Evolutionary conservation across 352 stramenopile genomes (phyloP).

Genomic region (Aphanomyces astaci): DNA sequence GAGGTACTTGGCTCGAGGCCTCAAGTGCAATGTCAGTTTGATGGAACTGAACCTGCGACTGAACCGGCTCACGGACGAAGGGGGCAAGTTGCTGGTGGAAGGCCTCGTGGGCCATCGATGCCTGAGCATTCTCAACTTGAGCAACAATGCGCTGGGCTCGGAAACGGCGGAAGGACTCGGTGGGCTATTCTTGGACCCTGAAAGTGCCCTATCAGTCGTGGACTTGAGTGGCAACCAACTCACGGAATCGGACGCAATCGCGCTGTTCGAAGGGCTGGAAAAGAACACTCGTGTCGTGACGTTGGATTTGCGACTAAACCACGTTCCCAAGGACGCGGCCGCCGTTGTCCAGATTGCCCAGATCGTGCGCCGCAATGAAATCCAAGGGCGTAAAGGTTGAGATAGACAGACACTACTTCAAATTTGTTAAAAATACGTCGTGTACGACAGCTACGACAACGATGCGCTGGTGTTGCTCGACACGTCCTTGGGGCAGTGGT

Average conservation of each 20-base stretch:
- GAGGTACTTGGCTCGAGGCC: slow-evolving; percentile 82
- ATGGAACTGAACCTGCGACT: slow-evolving; percentile 85
- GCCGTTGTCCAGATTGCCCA: slow-evolving; percentile 59
- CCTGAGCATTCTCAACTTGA: slow-evolving; percentile 76
- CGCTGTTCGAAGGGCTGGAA: slow-evolving; percentile 50
- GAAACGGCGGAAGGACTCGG: slow-evolving; percentile 62
- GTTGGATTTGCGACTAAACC: slow-evolving; percentile 74
- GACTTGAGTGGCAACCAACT: slow-evolving; percentile 81
- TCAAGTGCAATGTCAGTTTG: slow-evolving; percentile 85
- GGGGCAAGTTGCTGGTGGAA: slow-evolving; percentile 81
- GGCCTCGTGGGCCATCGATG: slow-evolving; percentile 58
- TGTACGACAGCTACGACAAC: no score
- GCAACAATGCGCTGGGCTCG: slow-evolving; percentile 68
- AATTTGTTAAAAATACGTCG: no score
- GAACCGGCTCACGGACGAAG: slow-evolving; percentile 89
- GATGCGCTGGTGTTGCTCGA: slow-evolving; percentile 1
- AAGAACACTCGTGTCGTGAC: slow-evolving; percentile 52
- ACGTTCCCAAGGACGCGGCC: slow-evolving; percentile 49
- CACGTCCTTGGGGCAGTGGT: background rate
- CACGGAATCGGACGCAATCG: slow-evolving; percentile 45
- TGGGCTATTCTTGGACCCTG: slow-evolving; percentile 60
- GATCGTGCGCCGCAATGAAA: slow-evolving; percentile 66
- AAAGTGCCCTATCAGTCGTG: slow-evolving; percentile 52
- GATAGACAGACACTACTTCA: no score
- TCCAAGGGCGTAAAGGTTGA: slow-evolving; percentile 27